Evolutionary conservation across 2,329 filamentous ascomycete species (phyloP).

Genomic region (Orbilia javanica): DNA sequence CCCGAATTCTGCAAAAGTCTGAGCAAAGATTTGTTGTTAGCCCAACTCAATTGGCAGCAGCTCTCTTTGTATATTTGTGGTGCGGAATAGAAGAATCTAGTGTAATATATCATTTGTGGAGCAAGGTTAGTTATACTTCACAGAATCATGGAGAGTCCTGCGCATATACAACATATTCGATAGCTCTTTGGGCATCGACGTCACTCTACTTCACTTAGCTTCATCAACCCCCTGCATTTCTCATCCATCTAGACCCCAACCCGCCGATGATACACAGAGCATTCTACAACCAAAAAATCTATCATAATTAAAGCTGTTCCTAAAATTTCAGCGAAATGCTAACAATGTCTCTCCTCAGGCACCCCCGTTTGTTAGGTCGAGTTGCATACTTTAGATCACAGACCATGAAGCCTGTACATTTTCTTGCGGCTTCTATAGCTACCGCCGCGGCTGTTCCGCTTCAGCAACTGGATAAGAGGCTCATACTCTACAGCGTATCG

Average conservation of each 20-base stretch:
- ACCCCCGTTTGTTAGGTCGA: slow-evolving; percentile 5
- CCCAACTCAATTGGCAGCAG: neutral
- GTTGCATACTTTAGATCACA: neutral
- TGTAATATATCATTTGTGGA: neutral
- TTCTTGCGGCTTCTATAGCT: slow-evolving; percentile 8
- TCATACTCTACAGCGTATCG: neutral
- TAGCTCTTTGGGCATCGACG: neutral
- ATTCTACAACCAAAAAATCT: neutral
- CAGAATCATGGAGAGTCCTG: too few species aligned
- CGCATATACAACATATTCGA: neutral
- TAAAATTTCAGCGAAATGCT: neutral
- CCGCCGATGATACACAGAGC: neutral
- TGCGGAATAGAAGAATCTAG: neutral
- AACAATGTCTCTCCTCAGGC: neutral
- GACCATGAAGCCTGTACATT: neutral
- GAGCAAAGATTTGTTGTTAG: neutral
- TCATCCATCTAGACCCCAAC: neutral
- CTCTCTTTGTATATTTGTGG: neutral
- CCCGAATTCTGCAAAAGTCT: neutral
- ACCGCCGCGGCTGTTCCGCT: slow-evolving; percentile 12
- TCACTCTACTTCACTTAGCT: neutral
- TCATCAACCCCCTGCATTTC: neutral
- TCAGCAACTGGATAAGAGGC: neutral
- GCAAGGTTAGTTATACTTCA: neutral
- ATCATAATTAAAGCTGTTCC: neutral